These are phyloP conservation scores for Blastobotrys petasosporus DNA, from an alignment of 1,139 yeast species.

Conservation along the genomic window DNA sequence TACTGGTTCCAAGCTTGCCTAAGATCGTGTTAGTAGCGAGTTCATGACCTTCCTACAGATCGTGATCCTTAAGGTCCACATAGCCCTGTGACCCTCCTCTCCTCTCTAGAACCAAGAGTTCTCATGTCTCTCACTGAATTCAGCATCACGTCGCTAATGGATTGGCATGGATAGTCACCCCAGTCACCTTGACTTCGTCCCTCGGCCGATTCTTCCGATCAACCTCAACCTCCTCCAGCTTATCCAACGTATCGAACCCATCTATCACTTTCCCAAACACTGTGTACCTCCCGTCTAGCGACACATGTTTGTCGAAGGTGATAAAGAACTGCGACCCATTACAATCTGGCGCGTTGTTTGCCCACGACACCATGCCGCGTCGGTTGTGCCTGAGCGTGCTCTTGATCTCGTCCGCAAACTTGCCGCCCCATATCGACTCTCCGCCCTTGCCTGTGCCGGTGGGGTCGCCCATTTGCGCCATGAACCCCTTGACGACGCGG, in stretches of 20 bases:
- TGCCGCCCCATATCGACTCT: slow-evolving; percentile 46
- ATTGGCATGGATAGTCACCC: slow-evolving; percentile 40
- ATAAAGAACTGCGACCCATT: slow-evolving; percentile 44
- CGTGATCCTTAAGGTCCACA: no score
- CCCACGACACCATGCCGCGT: slow-evolving; percentile 44
- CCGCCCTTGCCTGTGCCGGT: slow-evolving; percentile 49
- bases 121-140: no score
- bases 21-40: no score
- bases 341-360: slow-evolving; percentile 41
- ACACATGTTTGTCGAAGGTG: slow-evolving; percentile 36
- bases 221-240: slow-evolving; percentile 37
- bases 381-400: slow-evolving; percentile 38
- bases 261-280: slow-evolving; percentile 52
- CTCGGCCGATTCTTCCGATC: slow-evolving; percentile 40
- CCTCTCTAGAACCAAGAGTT: no score
- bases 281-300: slow-evolving; percentile 52
- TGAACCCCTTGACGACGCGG: slow-evolving; percentile 42
- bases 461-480: slow-evolving; percentile 48
- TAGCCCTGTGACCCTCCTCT: no score
- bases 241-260: slow-evolving; percentile 33
- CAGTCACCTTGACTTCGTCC: slow-evolving; percentile 33
- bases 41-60: no score
- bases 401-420: slow-evolving; percentile 45
- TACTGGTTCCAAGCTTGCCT: no score
- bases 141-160: slow-evolving; percentile 30